phyloP scores from a whole-genome alignment of 129 eudicot genomes.

The Pulicaria dysenterica region DNA sequence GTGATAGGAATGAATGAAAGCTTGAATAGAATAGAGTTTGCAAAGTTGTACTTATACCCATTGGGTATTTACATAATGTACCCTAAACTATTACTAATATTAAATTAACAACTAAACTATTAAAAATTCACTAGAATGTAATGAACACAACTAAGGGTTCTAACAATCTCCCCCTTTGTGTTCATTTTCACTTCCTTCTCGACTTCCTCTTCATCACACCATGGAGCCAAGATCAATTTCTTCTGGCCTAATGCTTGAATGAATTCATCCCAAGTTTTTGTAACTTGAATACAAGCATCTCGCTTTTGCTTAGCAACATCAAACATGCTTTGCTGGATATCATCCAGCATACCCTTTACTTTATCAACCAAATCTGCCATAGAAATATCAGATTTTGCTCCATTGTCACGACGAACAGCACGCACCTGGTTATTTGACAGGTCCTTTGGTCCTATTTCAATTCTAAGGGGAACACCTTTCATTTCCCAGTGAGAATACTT shows the following conservation, averaged over 20 bases:
- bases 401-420: constrained; percentile 66
- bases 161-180: no score
- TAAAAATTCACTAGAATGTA: no score
- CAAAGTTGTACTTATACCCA: no score
- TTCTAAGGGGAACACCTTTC: constrained; percentile 93
- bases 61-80: no score
- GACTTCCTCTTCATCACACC: constrained; percentile 84
- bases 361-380: constrained; percentile 50
- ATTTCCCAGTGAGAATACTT: constrained; percentile 96
- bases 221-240: constrained; percentile 76
- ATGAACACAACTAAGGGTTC: no score
- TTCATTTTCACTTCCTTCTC: no score
- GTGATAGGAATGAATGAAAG: no score
- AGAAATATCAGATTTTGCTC: constrained; percentile 52
- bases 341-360: constrained; percentile 50
- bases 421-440: constrained; percentile 79
- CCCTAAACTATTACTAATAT: no score
- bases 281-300: constrained; percentile 66
- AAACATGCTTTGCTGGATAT: constrained; percentile 58
- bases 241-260: constrained; percentile 51
- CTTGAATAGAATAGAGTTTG: no score
- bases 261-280: constrained; percentile 72
- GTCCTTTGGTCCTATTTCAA: constrained; percentile 95
- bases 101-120: no score
- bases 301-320: constrained; percentile 65